A percentile compares a stretch with the other conserved stretches of the same genome.
Evolutionary conservation across 371 early-diverging fungal species (phyloP).

Genomic region (Nosema muscidifuracis): DNA sequence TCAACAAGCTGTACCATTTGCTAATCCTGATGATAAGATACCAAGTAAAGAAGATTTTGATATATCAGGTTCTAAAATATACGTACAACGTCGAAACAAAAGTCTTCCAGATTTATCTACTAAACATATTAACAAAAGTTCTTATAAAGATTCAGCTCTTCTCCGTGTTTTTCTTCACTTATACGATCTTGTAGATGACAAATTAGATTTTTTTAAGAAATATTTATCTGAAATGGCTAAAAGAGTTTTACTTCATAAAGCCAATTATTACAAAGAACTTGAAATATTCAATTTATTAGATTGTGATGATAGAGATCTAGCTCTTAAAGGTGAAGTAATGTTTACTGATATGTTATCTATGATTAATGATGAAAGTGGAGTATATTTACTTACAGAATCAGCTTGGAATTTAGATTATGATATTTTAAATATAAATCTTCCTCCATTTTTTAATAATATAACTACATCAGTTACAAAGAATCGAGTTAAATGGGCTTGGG

Average conservation of each 20-base stretch:
- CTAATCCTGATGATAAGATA: not conserved
- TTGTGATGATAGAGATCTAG: conserved; percentile 1
- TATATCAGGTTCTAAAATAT: not conserved
- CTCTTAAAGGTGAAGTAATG: conserved; percentile 28
- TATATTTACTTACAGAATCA: conserved; percentile 20
- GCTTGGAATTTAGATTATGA: conserved; percentile 13
- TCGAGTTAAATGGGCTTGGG: conserved; percentile 12
- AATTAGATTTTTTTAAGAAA: conserved; percentile 15
- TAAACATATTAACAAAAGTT: not conserved
- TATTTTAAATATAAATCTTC: not conserved
- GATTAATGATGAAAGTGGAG: not conserved
- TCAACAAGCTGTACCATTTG: too few relatives aligned
- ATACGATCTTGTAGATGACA: conserved; percentile 37
- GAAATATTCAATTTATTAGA: conserved; percentile 13
- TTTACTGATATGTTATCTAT: conserved; percentile 12
- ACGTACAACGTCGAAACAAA: not conserved
- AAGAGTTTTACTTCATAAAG: not conserved
- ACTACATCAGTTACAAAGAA: conserved; percentile 6
- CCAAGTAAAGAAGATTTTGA: not conserved
- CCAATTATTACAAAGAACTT: conserved; percentile 19
- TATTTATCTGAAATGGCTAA: conserved; percentile 15
- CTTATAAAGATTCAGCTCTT: not conserved
- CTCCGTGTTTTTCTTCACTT: conserved; percentile 15
- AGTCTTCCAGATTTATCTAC: not conserved
- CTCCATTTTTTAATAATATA: conserved; percentile 1